These are phyloP conservation scores for Geotrichum reessii DNA, from an alignment of 1,139 yeast species.

Conservation along the genomic window DNA sequence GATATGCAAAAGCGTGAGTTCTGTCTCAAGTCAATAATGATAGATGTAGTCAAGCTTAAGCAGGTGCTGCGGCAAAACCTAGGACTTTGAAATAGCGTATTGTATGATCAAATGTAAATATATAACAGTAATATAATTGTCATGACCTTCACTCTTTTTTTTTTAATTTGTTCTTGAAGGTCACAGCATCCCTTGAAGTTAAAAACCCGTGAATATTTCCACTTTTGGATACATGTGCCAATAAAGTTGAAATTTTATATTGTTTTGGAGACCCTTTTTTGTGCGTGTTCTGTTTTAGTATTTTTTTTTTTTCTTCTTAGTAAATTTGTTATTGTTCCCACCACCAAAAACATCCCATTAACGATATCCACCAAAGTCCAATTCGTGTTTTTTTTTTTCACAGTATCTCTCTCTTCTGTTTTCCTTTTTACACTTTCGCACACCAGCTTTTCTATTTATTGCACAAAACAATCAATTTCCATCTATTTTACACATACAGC, in stretches of 20 bases:
- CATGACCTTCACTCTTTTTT: not conserved
- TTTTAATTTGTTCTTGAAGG: not conserved
- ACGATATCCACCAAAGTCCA: not conserved
- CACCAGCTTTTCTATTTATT: not conserved
- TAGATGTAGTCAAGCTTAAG: not conserved
- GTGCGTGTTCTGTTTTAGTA: not conserved
- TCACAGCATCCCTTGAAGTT: too few species aligned
- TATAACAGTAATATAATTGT: not conserved
- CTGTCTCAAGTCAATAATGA: not conserved
- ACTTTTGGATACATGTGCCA: not conserved
- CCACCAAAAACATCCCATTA: not conserved
- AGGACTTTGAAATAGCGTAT: not conserved
- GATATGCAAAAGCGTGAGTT: not conserved
- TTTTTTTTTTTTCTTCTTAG: not conserved
- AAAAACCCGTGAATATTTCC: not conserved
- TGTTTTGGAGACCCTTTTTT: not conserved
- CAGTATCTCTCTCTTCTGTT: not conserved
- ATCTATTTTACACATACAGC: not conserved
- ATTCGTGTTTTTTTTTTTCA: not conserved
- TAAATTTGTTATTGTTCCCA: not conserved
- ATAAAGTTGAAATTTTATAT: not conserved
- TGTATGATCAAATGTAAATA: not conserved
- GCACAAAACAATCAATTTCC: not conserved
- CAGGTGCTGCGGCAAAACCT: not conserved
- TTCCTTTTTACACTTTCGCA: not conserved